Evolutionary conservation across 139 green algal species (phyloP), one percentile per base, ranked within the genome.

Genomic region (Zygnema cylindricum): DNA sequence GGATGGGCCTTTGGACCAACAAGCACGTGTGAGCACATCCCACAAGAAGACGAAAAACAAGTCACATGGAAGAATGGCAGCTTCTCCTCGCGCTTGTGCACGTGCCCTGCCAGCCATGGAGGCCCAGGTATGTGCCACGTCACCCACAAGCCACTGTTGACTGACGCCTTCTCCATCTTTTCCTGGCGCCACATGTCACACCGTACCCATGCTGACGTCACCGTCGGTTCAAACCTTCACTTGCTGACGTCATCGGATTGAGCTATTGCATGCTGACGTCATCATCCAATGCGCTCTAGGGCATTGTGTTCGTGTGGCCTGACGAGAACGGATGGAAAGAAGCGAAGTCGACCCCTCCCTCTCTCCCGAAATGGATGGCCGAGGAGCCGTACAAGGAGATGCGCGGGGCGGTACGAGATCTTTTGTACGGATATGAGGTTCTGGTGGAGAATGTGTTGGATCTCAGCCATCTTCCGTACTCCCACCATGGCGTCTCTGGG

Each of bases 391-490:
- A 22, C 43, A 3, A 16, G 0, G 36, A 16, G 77, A 32, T 84
- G 77, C 41, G 35, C 33, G 41, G 85, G 69, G 84, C 84, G 69
- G 22, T 21, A 16, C 83, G 83, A n/a, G 69, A 88, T 21, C 2
- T 88, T 43, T 21, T 1, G 11, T 88, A 88, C 39, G 87, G 91
- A 57, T 94, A 69, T 54, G 92, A 94, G 76, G 93, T 93, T 3
- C 82, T 94, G 25, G 82, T 89, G 54, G 92, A 94, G 63, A 94
- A 94, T 57, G n/a, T 94, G 75, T 69, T 93, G 63, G 91, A 93
- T 42, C 91, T 88, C 16, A 84, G 69, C 76, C 91, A 93, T 86
- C 81, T 94, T 43, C 91, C 91, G 32, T 94, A 94, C 79, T 82
- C 91, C 0, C 91, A 94, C 71, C 91, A 94, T 54, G 81, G 69